Base-by-base conservation (phyloP, 129 eudicot species). In the Chrysanthemum makinoi region DNA sequence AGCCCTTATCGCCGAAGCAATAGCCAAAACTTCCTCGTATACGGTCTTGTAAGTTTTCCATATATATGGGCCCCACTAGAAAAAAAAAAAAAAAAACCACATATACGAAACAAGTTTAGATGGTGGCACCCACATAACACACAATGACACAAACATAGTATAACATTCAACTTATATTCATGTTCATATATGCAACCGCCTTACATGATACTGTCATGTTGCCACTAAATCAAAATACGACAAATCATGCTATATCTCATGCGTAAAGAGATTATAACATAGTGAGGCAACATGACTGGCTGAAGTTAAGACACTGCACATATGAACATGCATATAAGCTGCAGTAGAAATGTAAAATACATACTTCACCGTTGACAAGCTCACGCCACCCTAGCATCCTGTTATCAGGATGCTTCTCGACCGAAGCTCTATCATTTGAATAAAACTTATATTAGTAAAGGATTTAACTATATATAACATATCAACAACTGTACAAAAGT, bases 351-450 rank as follows among this genome's bases (percentile, higher is more conserved):
- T 4, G 19, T 33, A 2, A 46, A 12, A 74, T 10, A 26, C 54
- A 33, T 85, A 89, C 99, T 91, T 88, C 83, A 17, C 85, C 96
- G 62, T 86, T 72, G 24, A 70, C 75, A 56, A 73, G 50, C 81
- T 90, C 91, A 39, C 99, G 88, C 95, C 99, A 89, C 22, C 98
- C 98, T 5, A 93, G 69, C 98, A 93, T 93, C 79, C 80, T 87
- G 79, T 93, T 93, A 48, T 75, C 83, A 13, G 96, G 89, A 72
- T 71, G 65, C 3, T 72, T 78, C 48, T 72, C 82, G 30, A 78
- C 77, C 0, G 82, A 71, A 44, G 55, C 55, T 86, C 98, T 95
- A 83, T 73, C 66, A 11, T 43, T 47, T 43, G 14, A 66, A 53
- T 35, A 68, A 48, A 6, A 75, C 14, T 20, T 6, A 22, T 13